These are phyloP conservation scores for Punctularia strigosozonata DNA, from an alignment of 768 basidiomycete genomes.

Conservation along the genomic window DNA sequence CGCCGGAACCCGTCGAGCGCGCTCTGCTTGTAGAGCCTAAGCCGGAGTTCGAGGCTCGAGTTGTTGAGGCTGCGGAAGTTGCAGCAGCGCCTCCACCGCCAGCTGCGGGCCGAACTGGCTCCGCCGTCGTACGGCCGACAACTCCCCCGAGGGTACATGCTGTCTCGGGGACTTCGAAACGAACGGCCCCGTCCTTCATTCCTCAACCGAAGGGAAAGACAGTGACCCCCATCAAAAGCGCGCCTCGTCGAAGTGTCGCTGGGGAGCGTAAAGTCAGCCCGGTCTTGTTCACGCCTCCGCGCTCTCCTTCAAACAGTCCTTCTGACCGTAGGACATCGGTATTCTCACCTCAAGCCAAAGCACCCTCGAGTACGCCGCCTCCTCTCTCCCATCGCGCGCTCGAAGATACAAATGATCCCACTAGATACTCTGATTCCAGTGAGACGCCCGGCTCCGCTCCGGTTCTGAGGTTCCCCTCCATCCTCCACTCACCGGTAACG, in stretches of 20 bases:
- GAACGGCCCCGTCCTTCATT: slow-evolving; percentile 27
- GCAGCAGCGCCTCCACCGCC: neutral
- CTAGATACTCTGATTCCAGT: slow-evolving; percentile 25
- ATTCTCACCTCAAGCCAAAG: slow-evolving; percentile 36
- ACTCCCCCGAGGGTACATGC: neutral
- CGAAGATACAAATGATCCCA: slow-evolving; percentile 3
- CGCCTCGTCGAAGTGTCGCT: slow-evolving; percentile 6
- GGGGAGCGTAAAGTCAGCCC: slow-evolving; percentile 5
- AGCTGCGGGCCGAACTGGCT: neutral
- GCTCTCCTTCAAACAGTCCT: neutral
- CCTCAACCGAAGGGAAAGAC: slow-evolving; percentile 34
- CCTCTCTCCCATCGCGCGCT: slow-evolving; percentile 14
- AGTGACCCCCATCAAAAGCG: slow-evolving; percentile 6
- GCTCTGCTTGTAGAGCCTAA: no score
- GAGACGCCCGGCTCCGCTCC: neutral
- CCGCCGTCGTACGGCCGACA: neutral
- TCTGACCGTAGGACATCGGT: slow-evolving; percentile 36
- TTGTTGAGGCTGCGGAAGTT: neutral
- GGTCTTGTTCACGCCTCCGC: slow-evolving; percentile 7
- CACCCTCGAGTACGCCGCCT: slow-evolving; percentile 50
- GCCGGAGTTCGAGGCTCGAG: neutral
- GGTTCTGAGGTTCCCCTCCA: neutral
- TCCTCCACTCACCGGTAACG: neutral
- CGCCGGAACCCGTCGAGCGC: slow-evolving; percentile 10
- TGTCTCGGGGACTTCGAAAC: slow-evolving; percentile 7